phyloP scores from a whole-genome alignment of 768 basidiomycete species.

The Suillus luteus region DNA sequence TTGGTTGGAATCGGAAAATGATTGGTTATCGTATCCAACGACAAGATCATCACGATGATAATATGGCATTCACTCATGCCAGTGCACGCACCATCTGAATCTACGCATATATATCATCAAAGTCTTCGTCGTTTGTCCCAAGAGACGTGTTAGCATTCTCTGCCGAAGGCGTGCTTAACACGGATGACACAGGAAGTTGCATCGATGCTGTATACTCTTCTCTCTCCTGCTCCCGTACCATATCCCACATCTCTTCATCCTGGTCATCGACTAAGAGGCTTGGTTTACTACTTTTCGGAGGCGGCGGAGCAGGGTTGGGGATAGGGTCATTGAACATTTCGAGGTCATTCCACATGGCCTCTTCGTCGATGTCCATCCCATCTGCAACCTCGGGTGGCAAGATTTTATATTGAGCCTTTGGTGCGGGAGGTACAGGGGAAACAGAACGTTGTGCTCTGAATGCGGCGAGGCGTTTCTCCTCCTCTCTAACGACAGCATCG shows the following conservation, averaged over 20 bases:
- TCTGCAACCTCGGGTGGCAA: slow-evolving; percentile 11
- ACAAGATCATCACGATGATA: slow-evolving; percentile 4
- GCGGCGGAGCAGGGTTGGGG: slow-evolving; percentile 4
- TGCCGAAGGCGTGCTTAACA: slow-evolving; percentile 18
- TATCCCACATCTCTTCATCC: slow-evolving; percentile 75
- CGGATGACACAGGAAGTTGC: slow-evolving; percentile 29
- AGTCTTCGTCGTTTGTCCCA: slow-evolving; percentile 51
- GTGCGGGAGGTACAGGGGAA: slow-evolving; percentile 10
- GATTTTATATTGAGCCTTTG: slow-evolving; percentile 15
- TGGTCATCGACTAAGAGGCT: slow-evolving; percentile 31
- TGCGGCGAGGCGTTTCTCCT: slow-evolving; percentile 37
- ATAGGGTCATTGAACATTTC: slow-evolving; percentile 21
- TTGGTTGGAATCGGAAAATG: neutral
- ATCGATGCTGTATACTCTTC: slow-evolving; percentile 16
- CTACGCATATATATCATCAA: slow-evolving; percentile 66
- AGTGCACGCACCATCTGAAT: neutral
- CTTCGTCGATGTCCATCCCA: slow-evolving; percentile 39
- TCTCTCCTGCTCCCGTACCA: slow-evolving; percentile 57
- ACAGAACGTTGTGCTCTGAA: slow-evolving; percentile 20
- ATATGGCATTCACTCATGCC: slow-evolving; percentile 8
- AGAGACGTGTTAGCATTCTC: slow-evolving; percentile 18
- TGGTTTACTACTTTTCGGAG: slow-evolving; percentile 9
- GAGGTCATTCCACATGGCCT: slow-evolving; percentile 38
- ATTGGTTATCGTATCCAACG: neutral
- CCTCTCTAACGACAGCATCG: slow-evolving; percentile 51